Evolutionary conservation across 2,329 filamentous ascomycete species (phyloP), one percentile per base, ranked within the genome.

Genomic region (Intubia oerlemansii): DNA sequence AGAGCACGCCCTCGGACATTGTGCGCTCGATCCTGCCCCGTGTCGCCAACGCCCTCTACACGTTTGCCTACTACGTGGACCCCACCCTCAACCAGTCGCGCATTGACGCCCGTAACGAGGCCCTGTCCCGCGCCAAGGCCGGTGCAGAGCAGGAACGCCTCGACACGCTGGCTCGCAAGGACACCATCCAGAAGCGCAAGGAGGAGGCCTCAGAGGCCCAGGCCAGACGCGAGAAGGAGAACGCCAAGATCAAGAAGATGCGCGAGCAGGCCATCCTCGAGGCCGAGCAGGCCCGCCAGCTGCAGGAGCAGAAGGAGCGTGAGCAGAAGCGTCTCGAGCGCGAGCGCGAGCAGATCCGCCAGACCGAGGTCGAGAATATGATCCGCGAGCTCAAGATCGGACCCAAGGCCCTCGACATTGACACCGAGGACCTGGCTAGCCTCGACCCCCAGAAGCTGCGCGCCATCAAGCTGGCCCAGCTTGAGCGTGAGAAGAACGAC

Each of bases 401-500:
- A 35, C 68, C 76, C 39, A 90, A 90, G 59, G 66, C 57, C 28
- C 53, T 71, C 24, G 62, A 73, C 38, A 74, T 93, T 36, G 81
- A 82, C 42, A 54, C 80, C 32, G 73, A 77, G 32, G 71, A 93
- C 42, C 61, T 93, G 31, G 75, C 88, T 36, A 79, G 79, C 39
- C 66, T 93, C 32, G 84, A 95, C 52, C 79, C 73, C 50, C 82
- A 81, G 51, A 74, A 76, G 38, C 78, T 98, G 42, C 84, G 88
- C 49, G 76, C 79, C 41, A 76, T 98, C 57, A 95, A 95, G 62
- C 67, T 98, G 33, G 77, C 80, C 35, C 85, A 92, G 53, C 68
- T 98, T 9, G 88, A 95, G 57, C 84, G 85, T 42, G 88, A 95
- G 62, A 98, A 95, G 74, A 91, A 85, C 45, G 82, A 88, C 46